Evolutionary conservation across 768 basidiomycete genomes (phyloP), one percentile per base, ranked within the genome.

Genomic region (Mrakia frigida): DNA sequence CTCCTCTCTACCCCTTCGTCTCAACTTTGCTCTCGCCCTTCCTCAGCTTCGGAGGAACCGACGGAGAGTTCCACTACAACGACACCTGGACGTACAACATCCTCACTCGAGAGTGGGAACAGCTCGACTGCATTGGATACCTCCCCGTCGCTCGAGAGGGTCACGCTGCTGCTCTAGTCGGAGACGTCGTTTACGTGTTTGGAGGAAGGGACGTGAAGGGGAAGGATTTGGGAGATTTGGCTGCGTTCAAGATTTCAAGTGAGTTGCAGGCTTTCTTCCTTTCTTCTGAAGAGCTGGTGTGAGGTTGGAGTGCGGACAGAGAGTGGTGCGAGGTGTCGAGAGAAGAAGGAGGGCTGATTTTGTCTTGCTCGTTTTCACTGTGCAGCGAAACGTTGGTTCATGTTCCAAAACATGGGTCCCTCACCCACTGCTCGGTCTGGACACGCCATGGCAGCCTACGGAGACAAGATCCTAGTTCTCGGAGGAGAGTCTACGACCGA

Each of bases 321-420:
- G 46, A 50, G 6, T 6, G 46, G 6, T n/a, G 46, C 0, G 2
- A 6, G 46, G 2, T 14, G 6, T 50, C 18, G 46, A 21, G 46
- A 0, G 18, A n/a, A 50, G 18, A 6, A 50, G 18, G 21, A 35
- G 31, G 6, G 37, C 70, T 70, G 74, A 73, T 68, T 73, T 73
- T 76, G 77, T 74, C 16, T 52, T 67, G 61, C 78, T 33, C 73
- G 79, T 70, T 79, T 71, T 39, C 59, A 77, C 16, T 61, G n/a
- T 65, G 41, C 82, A 98, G 96, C 94, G 84, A 92, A 94, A 81
- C 88, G 97, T 80, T 99, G 97, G 97, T 99, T 95, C 85, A 98
- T 95, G 93, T 99, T 99, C 86, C 94, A 98, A 84, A 97, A 98
- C 82, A 99, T 99, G 97, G 97, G 97, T 0, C 96, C 96, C 25